A percentile compares a stretch with the other conserved stretches of the same genome.
phyloP scores from a whole-genome alignment of 2,329 filamentous ascomycete genomes.

The Shiraia bambusicola region DNA sequence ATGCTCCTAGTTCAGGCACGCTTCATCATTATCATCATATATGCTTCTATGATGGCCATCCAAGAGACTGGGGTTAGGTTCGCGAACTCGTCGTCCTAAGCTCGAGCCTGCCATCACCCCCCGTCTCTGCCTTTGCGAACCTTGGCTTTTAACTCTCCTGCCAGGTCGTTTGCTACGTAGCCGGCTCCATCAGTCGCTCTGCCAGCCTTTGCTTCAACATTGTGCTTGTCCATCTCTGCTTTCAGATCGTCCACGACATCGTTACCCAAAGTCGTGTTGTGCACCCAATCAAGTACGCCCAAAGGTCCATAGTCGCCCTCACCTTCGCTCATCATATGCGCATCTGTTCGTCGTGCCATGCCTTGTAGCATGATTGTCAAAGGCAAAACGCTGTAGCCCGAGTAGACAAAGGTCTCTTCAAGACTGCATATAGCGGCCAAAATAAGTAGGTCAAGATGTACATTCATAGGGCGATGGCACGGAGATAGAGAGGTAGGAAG shows the following conservation, averaged over 20 bases:
- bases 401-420: slow-evolving; percentile 67
- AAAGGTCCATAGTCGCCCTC: slow-evolving; percentile 63
- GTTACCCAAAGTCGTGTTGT: slow-evolving; percentile 53
- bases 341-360: slow-evolving; percentile 59
- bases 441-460: slow-evolving; percentile 73
- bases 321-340: slow-evolving; percentile 60
- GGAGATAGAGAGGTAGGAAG: slow-evolving; percentile 66
- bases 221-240: slow-evolving; percentile 58
- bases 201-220: slow-evolving; percentile 48
- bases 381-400: slow-evolving; percentile 65
- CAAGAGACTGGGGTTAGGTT: too few relatives aligned
- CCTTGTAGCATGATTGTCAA: slow-evolving; percentile 59
- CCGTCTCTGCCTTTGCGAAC: slow-evolving; percentile 31
- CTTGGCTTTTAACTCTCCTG: slow-evolving; percentile 30
- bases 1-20: too few relatives aligned
- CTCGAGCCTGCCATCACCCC: slow-evolving; percentile 13
- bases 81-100: too few relatives aligned
- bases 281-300: slow-evolving; percentile 54
- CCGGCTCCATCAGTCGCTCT: slow-evolving; percentile 40
- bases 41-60: too few relatives aligned
- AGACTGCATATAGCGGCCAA: slow-evolving; percentile 63
- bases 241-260: slow-evolving; percentile 58
- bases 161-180: slow-evolving; percentile 33
- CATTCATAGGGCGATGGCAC: slow-evolving; percentile 64
- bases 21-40: too few relatives aligned